Evolutionary conservation across 805 yeast species (phyloP).

Genomic region (Kurtzmaniella cleridarum): DNA sequence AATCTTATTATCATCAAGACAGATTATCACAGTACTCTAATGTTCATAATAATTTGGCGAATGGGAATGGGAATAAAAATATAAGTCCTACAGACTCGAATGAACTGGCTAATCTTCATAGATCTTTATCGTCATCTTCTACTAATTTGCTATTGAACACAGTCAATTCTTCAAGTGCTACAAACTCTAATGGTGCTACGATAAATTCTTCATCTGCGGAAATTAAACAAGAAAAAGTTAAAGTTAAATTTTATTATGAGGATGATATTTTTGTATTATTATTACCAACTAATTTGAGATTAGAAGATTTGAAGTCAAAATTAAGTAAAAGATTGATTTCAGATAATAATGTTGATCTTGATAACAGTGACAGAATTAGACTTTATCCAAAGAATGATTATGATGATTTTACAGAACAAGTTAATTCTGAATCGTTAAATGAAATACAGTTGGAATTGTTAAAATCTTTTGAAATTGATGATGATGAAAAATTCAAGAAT

Average conservation of each 20-base stretch:
- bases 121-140: constrained; percentile 18
- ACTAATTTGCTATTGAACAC: constrained; percentile 11
- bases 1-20: constrained; percentile 45
- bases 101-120: constrained; percentile 4
- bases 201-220: constrained; percentile 10
- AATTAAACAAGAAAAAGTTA: constrained; percentile 34
- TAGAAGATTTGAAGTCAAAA: constrained; percentile 46
- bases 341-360: constrained; percentile 8
- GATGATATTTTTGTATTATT: constrained; percentile 77
- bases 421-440: constrained; percentile 20
- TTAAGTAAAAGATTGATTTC: constrained; percentile 44
- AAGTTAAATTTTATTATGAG: constrained; percentile 70
- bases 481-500: constrained; percentile 35
- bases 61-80: neutral
- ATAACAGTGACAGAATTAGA: constrained; percentile 18
- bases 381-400: constrained; percentile 37
- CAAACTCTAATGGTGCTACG: constrained; percentile 6
- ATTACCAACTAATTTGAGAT: constrained; percentile 42
- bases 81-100: constrained; percentile 6
- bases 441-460: constrained; percentile 22
- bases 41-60: constrained; percentile 13
- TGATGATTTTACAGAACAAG: constrained; percentile 33
- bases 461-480: constrained; percentile 31
- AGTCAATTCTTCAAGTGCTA: neutral
- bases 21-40: constrained; percentile 47